A percentile compares a stretch with the other conserved stretches of the same genome.
Evolutionary conservation across 83 land plant genomes (phyloP).

Genomic region (Diphasiastrum complanatum): DNA sequence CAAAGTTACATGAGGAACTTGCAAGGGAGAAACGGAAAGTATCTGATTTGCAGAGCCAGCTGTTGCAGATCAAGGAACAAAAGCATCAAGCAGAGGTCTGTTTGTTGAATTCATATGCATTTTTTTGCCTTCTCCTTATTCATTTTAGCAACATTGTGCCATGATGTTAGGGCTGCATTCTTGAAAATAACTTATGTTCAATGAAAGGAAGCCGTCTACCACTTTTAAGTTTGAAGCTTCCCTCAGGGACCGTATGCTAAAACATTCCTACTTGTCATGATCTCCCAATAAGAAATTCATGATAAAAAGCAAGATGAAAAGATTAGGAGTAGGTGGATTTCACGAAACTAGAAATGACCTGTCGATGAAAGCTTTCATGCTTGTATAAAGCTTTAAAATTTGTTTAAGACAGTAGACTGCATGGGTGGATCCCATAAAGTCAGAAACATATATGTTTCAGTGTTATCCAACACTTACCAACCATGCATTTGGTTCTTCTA

Average conservation of each 20-base stretch:
- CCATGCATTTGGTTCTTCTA: conserved; percentile 16
- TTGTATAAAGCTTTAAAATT: too few species aligned
- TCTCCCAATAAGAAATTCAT: too few species aligned
- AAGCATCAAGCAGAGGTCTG: conserved; percentile 51
- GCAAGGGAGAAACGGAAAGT: conserved; percentile 37
- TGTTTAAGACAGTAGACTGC: too few species aligned
- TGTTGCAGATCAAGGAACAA: conserved; percentile 24
- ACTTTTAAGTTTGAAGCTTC: too few species aligned
- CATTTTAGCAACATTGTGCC: neutral
- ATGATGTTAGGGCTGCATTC: neutral
- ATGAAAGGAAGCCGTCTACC: too few species aligned
- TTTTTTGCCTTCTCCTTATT: neutral
- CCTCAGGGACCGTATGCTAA: too few species aligned
- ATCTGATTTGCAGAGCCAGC: conserved; percentile 28
- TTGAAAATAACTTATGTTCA: too few species aligned
- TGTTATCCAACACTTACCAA: neutral
- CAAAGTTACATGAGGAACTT: conserved; percentile 55
- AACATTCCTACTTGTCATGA: too few species aligned
- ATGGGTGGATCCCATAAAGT: neutral
- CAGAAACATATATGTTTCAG: neutral
- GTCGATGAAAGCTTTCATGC: too few species aligned
- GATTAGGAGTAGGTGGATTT: too few species aligned
- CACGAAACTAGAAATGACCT: too few species aligned
- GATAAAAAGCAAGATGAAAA: too few species aligned
- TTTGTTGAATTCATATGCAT: neutral